Evolutionary conservation across 305 asterid species (phyloP).

Genomic region (Euphrasia arctica): DNA sequence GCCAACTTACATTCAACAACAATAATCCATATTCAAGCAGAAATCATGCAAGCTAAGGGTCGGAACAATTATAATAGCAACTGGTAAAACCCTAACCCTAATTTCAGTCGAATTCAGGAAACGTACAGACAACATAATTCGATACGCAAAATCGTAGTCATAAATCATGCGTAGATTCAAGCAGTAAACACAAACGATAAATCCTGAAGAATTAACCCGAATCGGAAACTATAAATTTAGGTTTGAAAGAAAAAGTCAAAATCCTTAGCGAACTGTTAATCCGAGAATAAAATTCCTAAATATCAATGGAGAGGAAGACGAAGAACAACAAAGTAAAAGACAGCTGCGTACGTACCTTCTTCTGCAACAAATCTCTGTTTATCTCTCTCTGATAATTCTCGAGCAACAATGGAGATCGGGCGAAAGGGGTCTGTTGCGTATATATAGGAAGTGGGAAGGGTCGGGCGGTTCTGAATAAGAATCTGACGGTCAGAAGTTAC

Average conservation of each 20-base stretch:
- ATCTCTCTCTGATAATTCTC: constrained; percentile 3
- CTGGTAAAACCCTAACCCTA: not conserved
- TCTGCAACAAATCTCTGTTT: not conserved
- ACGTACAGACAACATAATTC: not conserved
- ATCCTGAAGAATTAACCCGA: constrained; percentile 2
- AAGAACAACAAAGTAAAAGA: not conserved
- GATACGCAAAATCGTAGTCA: not conserved
- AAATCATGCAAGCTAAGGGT: not conserved
- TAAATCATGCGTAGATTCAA: not conserved
- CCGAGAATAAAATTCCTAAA: not conserved
- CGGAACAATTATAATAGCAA: not conserved
- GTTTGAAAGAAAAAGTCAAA: not conserved
- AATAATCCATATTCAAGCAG: not conserved
- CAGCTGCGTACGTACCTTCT: constrained; percentile 30
- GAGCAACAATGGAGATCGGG: constrained; percentile 21
- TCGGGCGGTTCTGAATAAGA: constrained; percentile 11
- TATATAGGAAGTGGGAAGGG: constrained; percentile 33
- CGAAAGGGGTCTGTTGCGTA: not conserved
- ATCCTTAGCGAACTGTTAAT: not conserved
- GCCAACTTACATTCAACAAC: not conserved
- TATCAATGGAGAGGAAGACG: not conserved
- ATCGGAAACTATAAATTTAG: constrained; percentile 1
- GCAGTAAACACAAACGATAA: not conserved
- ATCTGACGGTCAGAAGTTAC: constrained; percentile 48
- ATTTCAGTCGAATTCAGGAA: not conserved